These are phyloP conservation scores for Suhomyces vadensis DNA, from an alignment of 805 yeast species.

Conservation along the genomic window DNA sequence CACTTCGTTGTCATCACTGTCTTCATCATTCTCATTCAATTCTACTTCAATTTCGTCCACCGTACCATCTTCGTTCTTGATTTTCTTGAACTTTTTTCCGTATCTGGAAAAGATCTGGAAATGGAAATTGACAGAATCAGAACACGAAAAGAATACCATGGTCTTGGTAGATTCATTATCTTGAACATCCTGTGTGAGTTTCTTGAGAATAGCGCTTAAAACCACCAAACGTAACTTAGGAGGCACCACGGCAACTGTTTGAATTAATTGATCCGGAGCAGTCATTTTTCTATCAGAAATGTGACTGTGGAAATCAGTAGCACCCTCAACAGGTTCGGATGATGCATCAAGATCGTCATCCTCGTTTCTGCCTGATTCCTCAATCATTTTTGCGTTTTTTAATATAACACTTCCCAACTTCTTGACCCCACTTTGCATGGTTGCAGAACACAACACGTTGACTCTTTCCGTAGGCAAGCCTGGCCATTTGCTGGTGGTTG, in stretches of 20 bases:
- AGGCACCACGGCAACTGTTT: constrained; percentile 81
- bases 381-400: constrained; percentile 68
- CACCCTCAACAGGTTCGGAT: background rate
- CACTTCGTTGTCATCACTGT: constrained; percentile 26
- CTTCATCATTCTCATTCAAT: constrained; percentile 16
- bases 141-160: constrained; percentile 87
- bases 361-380: constrained; percentile 29
- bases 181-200: constrained; percentile 25
- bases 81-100: constrained; percentile 44
- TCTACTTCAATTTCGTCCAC: constrained; percentile 18
- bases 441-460: constrained; percentile 91
- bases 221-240: constrained; percentile 89
- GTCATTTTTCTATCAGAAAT: constrained; percentile 22
- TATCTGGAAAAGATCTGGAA: constrained; percentile 68
- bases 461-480: constrained; percentile 69
- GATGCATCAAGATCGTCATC: constrained; percentile 10
- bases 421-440: constrained; percentile 78
- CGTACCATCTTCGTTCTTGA: constrained; percentile 28
- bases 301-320: constrained; percentile 5
- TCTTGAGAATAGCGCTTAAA: constrained; percentile 63
- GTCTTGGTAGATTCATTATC: constrained; percentile 46
- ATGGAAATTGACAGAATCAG: constrained; percentile 96
- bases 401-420: constrained; percentile 79
- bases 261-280: constrained; percentile 91
- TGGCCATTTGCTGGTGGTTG: constrained; percentile 43